Percentiles rank a stretch among this genome's conserved stretches.
Evolutionary conservation across 164 flowering plant species (phyloP).

Genomic region (Euptelea pleiosperma): DNA sequence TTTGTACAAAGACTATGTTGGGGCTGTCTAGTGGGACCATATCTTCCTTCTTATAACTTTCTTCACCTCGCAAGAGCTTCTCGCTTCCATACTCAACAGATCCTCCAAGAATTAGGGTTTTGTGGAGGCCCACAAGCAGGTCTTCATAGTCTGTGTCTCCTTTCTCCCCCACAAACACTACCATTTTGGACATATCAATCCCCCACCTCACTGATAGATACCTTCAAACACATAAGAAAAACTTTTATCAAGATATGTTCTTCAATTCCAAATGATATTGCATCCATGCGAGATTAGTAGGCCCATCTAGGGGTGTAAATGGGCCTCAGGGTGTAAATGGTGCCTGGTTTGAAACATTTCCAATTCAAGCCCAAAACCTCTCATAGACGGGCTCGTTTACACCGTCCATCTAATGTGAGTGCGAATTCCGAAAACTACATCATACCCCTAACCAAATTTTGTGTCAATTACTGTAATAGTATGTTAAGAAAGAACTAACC

Average conservation of each 20-base stretch:
- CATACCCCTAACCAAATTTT: too few species aligned
- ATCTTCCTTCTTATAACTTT: constrained; percentile 50
- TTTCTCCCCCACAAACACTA: constrained; percentile 59
- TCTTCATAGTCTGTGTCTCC: constrained; percentile 79
- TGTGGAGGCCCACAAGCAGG: constrained; percentile 62
- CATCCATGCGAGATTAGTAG: too few species aligned
- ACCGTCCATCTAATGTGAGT: too few species aligned
- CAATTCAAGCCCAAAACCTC: too few species aligned
- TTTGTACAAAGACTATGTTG: constrained; percentile 28
- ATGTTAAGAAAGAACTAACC: constrained; percentile 30
- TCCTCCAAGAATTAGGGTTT: constrained; percentile 56
- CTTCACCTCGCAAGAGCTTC: constrained; percentile 41
- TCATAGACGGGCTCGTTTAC: too few species aligned
- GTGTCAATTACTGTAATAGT: neutral
- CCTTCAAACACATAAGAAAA: constrained; percentile 30
- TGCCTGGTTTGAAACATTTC: too few species aligned
- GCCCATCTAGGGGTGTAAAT: too few species aligned
- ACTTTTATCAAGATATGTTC: too few species aligned
- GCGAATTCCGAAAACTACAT: too few species aligned
- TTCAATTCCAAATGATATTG: too few species aligned
- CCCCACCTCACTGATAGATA: constrained; percentile 75
- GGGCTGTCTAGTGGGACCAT: constrained; percentile 47
- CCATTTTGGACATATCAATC: constrained; percentile 55
- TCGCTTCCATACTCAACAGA: constrained; percentile 55
- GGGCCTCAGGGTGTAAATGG: too few species aligned